Conservation (phyloP, 768 basidiomycete species). For the Tulasnella sp. region DNA sequence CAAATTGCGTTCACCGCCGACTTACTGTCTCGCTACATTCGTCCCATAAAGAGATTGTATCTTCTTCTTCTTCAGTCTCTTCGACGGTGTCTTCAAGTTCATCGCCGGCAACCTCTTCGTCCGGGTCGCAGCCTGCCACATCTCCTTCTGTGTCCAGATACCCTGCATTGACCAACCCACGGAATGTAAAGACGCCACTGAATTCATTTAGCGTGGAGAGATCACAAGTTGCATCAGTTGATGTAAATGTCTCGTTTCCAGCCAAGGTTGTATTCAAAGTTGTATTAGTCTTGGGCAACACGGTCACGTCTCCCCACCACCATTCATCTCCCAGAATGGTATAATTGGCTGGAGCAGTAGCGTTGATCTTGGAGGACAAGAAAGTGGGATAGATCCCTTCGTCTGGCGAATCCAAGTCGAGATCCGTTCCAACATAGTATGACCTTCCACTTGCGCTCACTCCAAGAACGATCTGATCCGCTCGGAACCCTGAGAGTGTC, state of each 20-base stretch:
- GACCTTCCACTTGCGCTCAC: constrained; percentile 6
- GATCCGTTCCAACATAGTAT: neutral
- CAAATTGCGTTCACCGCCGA: no score
- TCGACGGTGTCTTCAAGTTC: neutral
- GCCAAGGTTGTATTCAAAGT: neutral
- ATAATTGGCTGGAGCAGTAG: neutral
- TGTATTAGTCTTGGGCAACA: neutral
- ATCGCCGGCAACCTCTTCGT: neutral
- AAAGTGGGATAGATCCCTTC: neutral
- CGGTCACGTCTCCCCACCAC: constrained; percentile 9
- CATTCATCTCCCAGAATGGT: constrained; percentile 5
- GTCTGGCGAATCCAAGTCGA: neutral
- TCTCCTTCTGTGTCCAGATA: constrained; percentile 3
- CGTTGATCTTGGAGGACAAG: neutral
- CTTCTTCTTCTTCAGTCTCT: no score
- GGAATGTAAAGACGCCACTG: constrained; percentile 10
- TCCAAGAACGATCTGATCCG: constrained; percentile 11
- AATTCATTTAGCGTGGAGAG: neutral
- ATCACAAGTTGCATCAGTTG: constrained; percentile 2
- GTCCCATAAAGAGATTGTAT: constrained; percentile 3
- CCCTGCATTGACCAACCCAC: constrained; percentile 7
- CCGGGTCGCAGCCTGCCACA: neutral
- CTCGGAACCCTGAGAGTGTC: constrained; percentile 10
- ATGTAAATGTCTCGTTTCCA: neutral
- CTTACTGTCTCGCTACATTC: constrained; percentile 8